A percentile compares a stretch with the other conserved stretches of the same genome.
Evolutionary conservation across 306 rosid genomes (phyloP).

Genomic region (Phaseolus lunatus): DNA sequence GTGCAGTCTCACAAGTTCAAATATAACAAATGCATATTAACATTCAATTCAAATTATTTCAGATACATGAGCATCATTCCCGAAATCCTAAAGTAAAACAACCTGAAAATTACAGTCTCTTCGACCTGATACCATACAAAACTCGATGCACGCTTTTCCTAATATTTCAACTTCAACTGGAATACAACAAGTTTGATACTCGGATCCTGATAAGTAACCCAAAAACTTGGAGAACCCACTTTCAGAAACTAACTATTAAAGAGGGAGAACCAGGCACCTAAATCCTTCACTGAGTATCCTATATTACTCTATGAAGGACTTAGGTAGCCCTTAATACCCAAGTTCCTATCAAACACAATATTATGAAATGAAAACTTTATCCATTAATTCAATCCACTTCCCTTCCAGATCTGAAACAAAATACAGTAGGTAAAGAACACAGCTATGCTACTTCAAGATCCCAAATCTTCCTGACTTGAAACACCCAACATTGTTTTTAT

Average conservation of each 20-base stretch:
- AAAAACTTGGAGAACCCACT: too few species aligned
- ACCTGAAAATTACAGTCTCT: not conserved
- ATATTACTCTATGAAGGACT: too few species aligned
- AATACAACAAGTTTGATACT: not conserved
- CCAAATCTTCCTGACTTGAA: conserved; percentile 26
- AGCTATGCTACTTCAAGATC: conserved; percentile 12
- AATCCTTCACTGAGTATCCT: too few species aligned
- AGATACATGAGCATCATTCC: conserved; percentile 15
- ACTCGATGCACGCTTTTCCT: not conserved
- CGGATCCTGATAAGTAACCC: not conserved
- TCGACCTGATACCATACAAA: not conserved
- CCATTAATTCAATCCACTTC: conserved; percentile 18
- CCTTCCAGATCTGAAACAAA: conserved; percentile 47
- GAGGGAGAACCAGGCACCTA: too few species aligned
- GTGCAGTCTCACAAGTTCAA: conserved; percentile 7
- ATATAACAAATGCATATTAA: not conserved
- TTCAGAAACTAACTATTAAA: too few species aligned
- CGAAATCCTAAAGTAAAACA: conserved; percentile 3
- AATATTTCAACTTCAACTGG: conserved; percentile 19
- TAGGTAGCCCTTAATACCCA: too few species aligned
- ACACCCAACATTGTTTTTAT: conserved; percentile 25
- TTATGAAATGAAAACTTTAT: not conserved
- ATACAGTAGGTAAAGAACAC: conserved; percentile 25
- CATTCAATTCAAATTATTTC: conserved; percentile 8
- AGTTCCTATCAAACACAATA: not conserved